These are phyloP conservation scores for Andrographis paniculata DNA, from an alignment of 305 asterid species.

Conservation along the genomic window DNA sequence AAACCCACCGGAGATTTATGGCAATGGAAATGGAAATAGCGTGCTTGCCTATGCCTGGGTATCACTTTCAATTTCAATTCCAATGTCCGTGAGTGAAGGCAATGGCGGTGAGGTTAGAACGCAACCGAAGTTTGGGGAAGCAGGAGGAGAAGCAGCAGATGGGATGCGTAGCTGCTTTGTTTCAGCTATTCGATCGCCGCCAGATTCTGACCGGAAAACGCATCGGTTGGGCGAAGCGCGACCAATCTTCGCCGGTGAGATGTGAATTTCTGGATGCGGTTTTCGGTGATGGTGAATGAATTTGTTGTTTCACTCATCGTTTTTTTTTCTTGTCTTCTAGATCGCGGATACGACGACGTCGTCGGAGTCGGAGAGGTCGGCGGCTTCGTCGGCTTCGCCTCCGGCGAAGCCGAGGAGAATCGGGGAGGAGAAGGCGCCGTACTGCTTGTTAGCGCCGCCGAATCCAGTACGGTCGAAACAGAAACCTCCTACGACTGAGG, in stretches of 20 bases:
- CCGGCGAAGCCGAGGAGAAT: constrained; percentile 38
- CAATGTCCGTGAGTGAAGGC: too few relatives aligned
- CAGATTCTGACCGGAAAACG: neutral
- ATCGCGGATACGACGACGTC: too few relatives aligned
- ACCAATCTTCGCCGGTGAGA: neutral
- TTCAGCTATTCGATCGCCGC: neutral
- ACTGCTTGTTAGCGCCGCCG: constrained; percentile 9
- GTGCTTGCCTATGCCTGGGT: too few relatives aligned
- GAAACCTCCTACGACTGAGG: constrained; percentile 11
- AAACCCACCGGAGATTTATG: too few relatives aligned
- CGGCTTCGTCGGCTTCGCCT: too few relatives aligned
- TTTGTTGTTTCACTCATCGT: neutral
- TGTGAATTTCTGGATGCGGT: neutral
- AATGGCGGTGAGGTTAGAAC: too few relatives aligned
- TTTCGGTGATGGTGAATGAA: neutral
- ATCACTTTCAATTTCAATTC: too few relatives aligned
- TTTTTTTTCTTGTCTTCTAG: constrained; percentile 20
- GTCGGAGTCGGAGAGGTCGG: constrained; percentile 42
- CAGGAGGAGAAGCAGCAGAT: neutral
- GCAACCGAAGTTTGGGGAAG: too few relatives aligned
- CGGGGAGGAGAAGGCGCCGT: constrained; percentile 19
- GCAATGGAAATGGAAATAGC: too few relatives aligned
- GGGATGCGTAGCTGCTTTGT: neutral
- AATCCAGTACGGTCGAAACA: constrained; percentile 25
- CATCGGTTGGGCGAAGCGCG: neutral